Evolutionary conservation across 2,329 filamentous ascomycete genomes (phyloP).

Genomic region (Ceratocystis ficicola): DNA sequence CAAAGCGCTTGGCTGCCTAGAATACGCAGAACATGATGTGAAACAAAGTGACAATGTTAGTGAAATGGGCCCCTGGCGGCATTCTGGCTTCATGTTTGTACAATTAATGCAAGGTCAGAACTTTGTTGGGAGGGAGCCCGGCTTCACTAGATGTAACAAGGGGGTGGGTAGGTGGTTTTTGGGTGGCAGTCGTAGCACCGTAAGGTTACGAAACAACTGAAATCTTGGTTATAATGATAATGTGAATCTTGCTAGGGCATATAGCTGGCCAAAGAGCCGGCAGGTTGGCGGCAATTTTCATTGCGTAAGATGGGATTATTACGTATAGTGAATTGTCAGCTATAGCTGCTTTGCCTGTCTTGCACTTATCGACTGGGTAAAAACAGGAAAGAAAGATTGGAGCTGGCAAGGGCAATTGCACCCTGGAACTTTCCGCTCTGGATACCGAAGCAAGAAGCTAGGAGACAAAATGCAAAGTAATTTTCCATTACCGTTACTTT

Average conservation of each 20-base stretch:
- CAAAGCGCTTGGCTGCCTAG: conserved; percentile 7
- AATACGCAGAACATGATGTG: neutral
- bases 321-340: conserved; percentile 2
- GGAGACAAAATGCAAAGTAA: neutral
- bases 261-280: neutral
- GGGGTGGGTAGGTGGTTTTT: neutral
- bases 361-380: neutral
- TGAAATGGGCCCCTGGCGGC: conserved; percentile 4
- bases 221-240: neutral
- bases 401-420: neutral
- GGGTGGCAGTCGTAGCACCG: neutral
- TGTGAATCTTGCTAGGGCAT: neutral
- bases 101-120: neutral
- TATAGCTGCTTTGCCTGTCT: neutral
- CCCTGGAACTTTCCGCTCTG: neutral
- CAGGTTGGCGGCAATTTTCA: neutral
- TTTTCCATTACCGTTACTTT: neutral
- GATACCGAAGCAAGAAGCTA: neutral
- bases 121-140: neutral
- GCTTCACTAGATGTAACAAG: neutral
- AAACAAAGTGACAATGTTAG: conserved; percentile 1
- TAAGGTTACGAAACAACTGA: neutral
- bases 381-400: neutral
- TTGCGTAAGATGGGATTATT: neutral
- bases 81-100: neutral